These are phyloP conservation scores for Bocquillonia castaneifolia DNA, from an alignment of 441 rosid genomes.

Conservation along the genomic window DNA sequence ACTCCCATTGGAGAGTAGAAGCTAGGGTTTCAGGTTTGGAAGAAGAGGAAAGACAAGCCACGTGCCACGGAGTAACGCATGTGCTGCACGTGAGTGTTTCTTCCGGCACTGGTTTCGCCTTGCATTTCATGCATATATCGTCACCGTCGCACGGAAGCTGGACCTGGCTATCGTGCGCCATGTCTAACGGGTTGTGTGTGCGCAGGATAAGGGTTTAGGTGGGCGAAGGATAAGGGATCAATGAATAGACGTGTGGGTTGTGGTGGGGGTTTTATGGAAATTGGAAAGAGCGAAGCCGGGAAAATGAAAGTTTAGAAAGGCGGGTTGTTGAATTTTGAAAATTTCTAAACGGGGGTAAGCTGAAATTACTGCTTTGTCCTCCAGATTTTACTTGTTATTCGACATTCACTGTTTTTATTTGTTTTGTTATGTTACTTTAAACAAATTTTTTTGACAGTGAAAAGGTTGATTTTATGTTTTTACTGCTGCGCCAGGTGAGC, in stretches of 20 bases:
- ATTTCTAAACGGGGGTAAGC: background rate
- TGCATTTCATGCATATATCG: slow-evolving; percentile 55
- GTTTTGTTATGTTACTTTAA: background rate
- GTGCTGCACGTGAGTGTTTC: slow-evolving; percentile 48
- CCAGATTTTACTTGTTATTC: background rate
- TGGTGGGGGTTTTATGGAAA: background rate
- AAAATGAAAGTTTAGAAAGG: background rate
- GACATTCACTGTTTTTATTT: background rate
- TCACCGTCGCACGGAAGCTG: slow-evolving; percentile 67
- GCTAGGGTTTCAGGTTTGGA: slow-evolving; percentile 38
- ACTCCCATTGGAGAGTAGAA: slow-evolving; percentile 41
- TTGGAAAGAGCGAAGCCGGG: background rate
- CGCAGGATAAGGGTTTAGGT: slow-evolving; percentile 5
- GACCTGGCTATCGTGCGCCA: slow-evolving; percentile 42
- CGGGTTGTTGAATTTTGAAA: background rate
- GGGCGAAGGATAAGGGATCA: background rate
- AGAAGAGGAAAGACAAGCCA: slow-evolving; percentile 41
- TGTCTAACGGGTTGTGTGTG: background rate
- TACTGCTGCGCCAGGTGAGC: background rate
- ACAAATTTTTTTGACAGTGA: background rate
- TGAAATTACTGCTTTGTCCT: background rate
- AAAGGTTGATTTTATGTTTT: background rate
- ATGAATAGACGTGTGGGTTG: background rate
- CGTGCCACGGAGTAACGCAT: slow-evolving; percentile 63
- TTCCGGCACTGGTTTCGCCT: slow-evolving; percentile 34